These are phyloP conservation scores for Marasmius tenuissimus DNA, from an alignment of 1,284 basidiomycete genomes.

Conservation along the genomic window DNA sequence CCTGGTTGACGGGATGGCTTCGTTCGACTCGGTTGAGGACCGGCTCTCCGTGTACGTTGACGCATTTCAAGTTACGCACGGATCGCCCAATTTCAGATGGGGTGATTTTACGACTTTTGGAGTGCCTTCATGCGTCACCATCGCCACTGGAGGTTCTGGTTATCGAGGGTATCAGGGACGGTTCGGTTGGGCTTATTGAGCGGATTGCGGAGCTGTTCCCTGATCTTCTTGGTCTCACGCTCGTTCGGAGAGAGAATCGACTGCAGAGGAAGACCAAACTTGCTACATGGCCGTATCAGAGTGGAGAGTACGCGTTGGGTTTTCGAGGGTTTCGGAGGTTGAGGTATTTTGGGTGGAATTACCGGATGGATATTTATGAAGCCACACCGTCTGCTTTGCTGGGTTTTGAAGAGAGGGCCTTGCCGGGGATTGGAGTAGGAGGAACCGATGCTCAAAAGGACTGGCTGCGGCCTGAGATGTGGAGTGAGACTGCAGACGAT, in stretches of 20 bases:
- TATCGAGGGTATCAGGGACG: slow-evolving; percentile 3
- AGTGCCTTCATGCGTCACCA: neutral
- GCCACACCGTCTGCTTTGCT: neutral
- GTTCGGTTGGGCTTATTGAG: neutral
- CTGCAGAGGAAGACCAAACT: neutral
- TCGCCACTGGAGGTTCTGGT: neutral
- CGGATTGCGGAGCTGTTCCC: slow-evolving; percentile 4
- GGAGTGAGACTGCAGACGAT: neutral
- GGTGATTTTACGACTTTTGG: neutral
- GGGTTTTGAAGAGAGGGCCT: neutral
- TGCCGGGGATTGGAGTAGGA: neutral
- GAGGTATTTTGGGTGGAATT: slow-evolving; percentile 7
- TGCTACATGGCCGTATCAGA: slow-evolving; percentile 1
- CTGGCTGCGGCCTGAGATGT: neutral
- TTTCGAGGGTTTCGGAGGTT: neutral
- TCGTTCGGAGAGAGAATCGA: slow-evolving; percentile 2
- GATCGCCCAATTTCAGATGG: neutral
- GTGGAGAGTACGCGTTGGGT: slow-evolving; percentile 2
- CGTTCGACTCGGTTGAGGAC: neutral
- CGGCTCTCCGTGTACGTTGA: neutral
- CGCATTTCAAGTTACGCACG: slow-evolving; percentile 4
- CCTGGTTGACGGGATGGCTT: neutral
- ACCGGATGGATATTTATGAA: neutral
- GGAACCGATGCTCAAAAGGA: neutral
- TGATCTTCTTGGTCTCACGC: slow-evolving; percentile 3